Base-by-base conservation (phyloP, 1,139 yeast species). In the Geotrichum phurueaensis region DNA sequence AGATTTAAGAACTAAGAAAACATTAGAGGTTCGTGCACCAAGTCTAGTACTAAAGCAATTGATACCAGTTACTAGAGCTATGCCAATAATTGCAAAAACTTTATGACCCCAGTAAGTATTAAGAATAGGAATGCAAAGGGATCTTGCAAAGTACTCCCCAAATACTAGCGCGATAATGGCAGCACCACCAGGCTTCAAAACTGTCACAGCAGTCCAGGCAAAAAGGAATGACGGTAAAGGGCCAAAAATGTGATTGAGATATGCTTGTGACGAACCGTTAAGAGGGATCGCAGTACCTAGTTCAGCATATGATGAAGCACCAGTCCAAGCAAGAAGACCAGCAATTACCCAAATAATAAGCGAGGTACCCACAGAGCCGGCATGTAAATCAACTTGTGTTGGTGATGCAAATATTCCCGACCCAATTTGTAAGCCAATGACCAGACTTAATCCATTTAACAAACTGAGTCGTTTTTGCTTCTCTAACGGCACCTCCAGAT, bases 341-440 rank as follows among this genome's bases (percentile, higher is more conserved):
- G 79, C 75, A 2, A 71, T 66, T 0, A 70, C 58, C 80, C 80
- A 77, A 3, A 76, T 73, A 2, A 74, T 55, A 18, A 77, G 65
- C 5, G 79, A 71, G 12, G 74, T 71, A 1, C 76, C 79, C 0
- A 73, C 74, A 1, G 79, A 76, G 12, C 78, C 78, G 0, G 78
- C 74, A 55, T 70, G 71, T 12, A 70, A 63, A 60, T 73, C 72
- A 27, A 77, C 73, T 59, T 73, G 73, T 50, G 76, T 74, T 1
- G 80, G 80, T 12, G 79, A 76, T 29, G 79, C 75, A 62, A 77
- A 77, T 49, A 77, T 76, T 3, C 80, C 80, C 5, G 80, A 76
- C 52, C 80, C 80, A 48, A 77, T 74, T 64, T 77, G 79, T 23
- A 77, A 68, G 4, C 80, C 80, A 39, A 77, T 69, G 2, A 77